Conservation (phyloP, 768 basidiomycete species). For the Tricholoma matsutake region DNA sequence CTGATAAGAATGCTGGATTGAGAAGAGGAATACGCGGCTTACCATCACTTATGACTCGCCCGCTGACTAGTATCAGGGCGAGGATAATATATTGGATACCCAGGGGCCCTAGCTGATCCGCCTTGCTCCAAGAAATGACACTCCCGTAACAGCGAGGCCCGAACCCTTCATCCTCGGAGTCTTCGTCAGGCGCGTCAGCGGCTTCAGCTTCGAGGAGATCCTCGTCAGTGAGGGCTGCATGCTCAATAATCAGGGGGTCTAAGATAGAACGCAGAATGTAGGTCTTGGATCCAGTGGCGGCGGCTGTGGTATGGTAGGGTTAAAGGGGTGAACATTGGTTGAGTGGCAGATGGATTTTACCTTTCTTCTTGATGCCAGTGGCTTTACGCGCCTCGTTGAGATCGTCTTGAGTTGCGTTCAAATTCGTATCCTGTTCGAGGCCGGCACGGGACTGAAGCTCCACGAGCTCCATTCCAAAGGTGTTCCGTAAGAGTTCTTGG, state of each 20-base stretch:
- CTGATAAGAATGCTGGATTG: background rate
- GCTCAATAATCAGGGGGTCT: conserved; percentile 56
- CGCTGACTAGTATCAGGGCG: conserved; percentile 79
- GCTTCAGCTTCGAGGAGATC: conserved; percentile 48
- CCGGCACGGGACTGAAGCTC: conserved; percentile 67
- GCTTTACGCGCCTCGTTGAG: conserved; percentile 44
- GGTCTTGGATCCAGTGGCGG: conserved; percentile 63
- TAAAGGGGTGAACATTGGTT: background rate
- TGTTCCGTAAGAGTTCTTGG: conserved; percentile 58
- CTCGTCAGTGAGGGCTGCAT: conserved; percentile 53
- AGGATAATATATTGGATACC: conserved; percentile 83
- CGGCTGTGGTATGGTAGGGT: conserved; percentile 31
- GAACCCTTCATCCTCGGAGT: conserved; percentile 34
- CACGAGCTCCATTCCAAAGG: conserved; percentile 83
- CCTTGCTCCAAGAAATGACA: conserved; percentile 68
- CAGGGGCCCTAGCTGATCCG: conserved; percentile 62
- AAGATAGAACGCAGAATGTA: conserved; percentile 83
- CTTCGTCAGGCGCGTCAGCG: conserved; percentile 46
- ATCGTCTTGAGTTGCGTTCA: conserved; percentile 41
- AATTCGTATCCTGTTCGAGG: conserved; percentile 41
- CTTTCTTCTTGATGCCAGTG: conserved; percentile 65
- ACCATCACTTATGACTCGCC: conserved; percentile 75
- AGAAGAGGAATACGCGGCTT: conserved; percentile 23
- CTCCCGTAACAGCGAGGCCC: conserved; percentile 55
- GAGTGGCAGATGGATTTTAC: conserved; percentile 30